Evolutionary conservation across 192 early-diverging fungal genomes (phyloP), one percentile per base, ranked within the genome.

Genomic region (Entomortierella beljakovae): DNA sequence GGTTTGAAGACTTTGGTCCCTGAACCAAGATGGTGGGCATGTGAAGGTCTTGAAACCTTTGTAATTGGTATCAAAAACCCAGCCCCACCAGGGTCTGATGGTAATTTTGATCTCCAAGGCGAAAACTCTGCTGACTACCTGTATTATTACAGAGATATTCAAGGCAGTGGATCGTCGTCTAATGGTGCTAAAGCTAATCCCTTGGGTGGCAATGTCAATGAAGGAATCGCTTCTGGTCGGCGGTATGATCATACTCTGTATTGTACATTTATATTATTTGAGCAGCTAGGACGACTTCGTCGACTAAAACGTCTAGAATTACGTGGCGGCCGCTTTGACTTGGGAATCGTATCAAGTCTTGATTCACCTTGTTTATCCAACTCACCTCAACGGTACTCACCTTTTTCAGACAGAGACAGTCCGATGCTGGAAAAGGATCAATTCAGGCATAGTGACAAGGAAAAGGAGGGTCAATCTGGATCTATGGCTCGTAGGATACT

Each of bases 1-100:
- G 15, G 20, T 46, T 15, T 16, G 15, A 20, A 16, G 2, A 46
- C 20, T 15, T 20, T 3, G 15, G 15, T 2, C 20, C 43, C 43
- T 15, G 54, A 18, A 16, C 66, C 66, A 22, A 26, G 46, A 15
- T 57, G 61, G 70, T 64, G 61, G 61, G 61, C 61, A 0, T 71
- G 70, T 31, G 29, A 57, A 11, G 28, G 43, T 2, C 48, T 71
- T 7, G 70, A 71, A 43, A 71, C 70, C 29, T 51, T 71, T 48
- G 48, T 71, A 11, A 35, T 71, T 23, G 70, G 70, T 10, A 29
- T 71, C 32, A 55, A 64, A 28, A 71, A 63, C 33, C 61, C 70
- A 31, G 11, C 0, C 2, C 8, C 37, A 46, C 38, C 38, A 6
- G 29, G 29, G 7, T 3, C 10, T n/a, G n/a, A 33, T 3, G 25